Conservation (phyloP, 1,284 basidiomycete genomes). For the Tilletia caries region DNA sequence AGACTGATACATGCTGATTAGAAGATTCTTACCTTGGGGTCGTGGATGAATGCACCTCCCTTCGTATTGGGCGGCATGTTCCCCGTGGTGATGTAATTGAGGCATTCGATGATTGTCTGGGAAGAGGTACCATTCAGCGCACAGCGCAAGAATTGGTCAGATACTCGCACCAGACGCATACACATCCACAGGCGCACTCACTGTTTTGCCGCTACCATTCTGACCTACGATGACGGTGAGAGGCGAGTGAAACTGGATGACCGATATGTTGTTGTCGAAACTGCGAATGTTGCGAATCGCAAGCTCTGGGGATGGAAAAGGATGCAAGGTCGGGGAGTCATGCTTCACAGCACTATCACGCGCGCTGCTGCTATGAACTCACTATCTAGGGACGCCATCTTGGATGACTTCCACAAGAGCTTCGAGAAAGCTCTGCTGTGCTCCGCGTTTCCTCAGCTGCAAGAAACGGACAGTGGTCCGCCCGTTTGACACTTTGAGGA, state of each 20-base stretch:
- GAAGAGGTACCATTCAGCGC: neutral
- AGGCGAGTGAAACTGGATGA: slow-evolving; percentile 96
- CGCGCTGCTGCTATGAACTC: slow-evolving; percentile 4
- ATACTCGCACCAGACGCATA: no score
- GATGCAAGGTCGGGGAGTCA: neutral
- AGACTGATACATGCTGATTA: neutral
- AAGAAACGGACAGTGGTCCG: no score
- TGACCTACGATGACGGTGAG: slow-evolving; percentile 98
- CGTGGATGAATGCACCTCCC: slow-evolving; percentile 95
- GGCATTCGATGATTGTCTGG: slow-evolving; percentile 92
- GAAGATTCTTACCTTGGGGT: slow-evolving; percentile 68
- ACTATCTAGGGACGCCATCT: slow-evolving; percentile 49
- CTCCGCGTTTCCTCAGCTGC: no score
- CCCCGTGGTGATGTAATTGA: slow-evolving; percentile 97
- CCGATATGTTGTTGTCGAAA: slow-evolving; percentile 76
- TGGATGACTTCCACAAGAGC: neutral
- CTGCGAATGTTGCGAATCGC: slow-evolving; percentile 55
- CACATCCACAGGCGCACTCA: slow-evolving; percentile 28
- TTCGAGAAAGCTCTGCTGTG: no score
- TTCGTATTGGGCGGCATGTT: slow-evolving; percentile 96
- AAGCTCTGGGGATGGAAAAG: slow-evolving; percentile 30
- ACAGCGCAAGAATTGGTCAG: neutral
- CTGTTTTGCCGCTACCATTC: slow-evolving; percentile 97
- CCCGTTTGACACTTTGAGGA: no score
- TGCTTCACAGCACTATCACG: neutral